Base-by-base conservation (phyloP, 1,284 basidiomycete genomes). In the Microbotryum silenes-acaulis region DNA sequence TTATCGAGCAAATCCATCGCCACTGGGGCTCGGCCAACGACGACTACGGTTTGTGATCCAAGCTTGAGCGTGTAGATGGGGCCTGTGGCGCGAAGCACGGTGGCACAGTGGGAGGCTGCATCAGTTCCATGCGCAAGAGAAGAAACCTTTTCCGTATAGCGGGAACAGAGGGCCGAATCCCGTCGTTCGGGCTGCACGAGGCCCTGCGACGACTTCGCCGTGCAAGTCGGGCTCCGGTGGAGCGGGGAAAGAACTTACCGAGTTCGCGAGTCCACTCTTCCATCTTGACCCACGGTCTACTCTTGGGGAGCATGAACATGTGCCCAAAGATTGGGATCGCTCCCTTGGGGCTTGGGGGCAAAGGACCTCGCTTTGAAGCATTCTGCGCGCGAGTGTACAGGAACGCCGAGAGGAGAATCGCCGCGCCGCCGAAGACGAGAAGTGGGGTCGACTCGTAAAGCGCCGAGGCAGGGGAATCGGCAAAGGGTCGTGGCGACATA, bases 1-100 rank as follows among this genome's bases (percentile, higher is more conserved):
- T 71, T 69, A 52, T 74, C 72, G 60, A 74, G 64, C 47, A 74
- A 57, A n/a, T 72, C 72, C n/a, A 71, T 63, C 16, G 72, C 72
- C 51, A 67, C 62, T 4, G 61, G 51, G 20, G 69, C 69, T 55
- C 66, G 56, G 33, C 72, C 66, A 51, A 72, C 29, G 51, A 72
- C 65, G 50, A 71, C 44, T 27, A 72, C 63, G 51, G 66, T 64
- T 14, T 61, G 63, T 2, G 54, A 54, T 8, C 70, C 71, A 27
- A 72, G 62, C 48, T 65, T 66, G 47, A 73, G 56, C 33, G 67
- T 67, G 62, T 71, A 72, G 51, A 73, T 70, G 1, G 71, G 70
- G 12, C 72, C 71, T 71, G 51, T 20, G 37, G 16, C 37, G 12
- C 37, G 37, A 18, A 18, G 16, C 37, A 42, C 3, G 23, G 48